Conservation (phyloP, 345 rosid species). For the Angophora floribunda region DNA sequence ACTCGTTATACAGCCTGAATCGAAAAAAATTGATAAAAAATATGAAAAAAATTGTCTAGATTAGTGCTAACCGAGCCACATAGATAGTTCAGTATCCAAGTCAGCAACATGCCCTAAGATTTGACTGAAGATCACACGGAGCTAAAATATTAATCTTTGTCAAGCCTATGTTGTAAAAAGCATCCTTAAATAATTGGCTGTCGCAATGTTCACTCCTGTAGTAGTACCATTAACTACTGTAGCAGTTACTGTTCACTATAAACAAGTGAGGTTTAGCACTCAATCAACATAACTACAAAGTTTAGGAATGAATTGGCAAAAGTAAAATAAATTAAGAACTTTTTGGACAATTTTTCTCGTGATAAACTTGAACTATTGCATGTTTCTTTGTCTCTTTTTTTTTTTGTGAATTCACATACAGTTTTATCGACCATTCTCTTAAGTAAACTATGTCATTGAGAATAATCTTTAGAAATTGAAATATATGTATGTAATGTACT, state of each 20-base stretch:
- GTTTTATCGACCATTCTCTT: neutral
- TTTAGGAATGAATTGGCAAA: no score
- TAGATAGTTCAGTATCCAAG: no score
- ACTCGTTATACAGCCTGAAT: neutral
- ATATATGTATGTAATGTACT: neutral
- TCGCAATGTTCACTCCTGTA: no score
- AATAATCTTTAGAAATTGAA: neutral
- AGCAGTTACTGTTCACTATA: no score
- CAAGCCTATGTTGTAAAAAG: no score
- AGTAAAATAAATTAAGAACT: no score
- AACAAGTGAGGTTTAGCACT: neutral
- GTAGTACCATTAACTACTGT: no score
- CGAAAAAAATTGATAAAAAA: neutral
- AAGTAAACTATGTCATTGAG: neutral
- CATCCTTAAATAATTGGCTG: no score
- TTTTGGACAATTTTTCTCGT: neutral
- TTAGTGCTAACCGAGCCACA: rapidly evolving
- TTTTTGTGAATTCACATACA: neutral
- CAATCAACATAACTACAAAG: neutral
- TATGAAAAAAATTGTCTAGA: no score
- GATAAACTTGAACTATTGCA: neutral
- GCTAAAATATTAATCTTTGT: no score
- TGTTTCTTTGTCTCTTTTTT: neutral
- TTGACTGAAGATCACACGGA: no score
- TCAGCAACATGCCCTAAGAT: no score